Percentiles rank a stretch among this genome's conserved stretches.
phyloP scores from a whole-genome alignment of 202 grass and related monocot genomes.

The Hordeum pubiflorum region DNA sequence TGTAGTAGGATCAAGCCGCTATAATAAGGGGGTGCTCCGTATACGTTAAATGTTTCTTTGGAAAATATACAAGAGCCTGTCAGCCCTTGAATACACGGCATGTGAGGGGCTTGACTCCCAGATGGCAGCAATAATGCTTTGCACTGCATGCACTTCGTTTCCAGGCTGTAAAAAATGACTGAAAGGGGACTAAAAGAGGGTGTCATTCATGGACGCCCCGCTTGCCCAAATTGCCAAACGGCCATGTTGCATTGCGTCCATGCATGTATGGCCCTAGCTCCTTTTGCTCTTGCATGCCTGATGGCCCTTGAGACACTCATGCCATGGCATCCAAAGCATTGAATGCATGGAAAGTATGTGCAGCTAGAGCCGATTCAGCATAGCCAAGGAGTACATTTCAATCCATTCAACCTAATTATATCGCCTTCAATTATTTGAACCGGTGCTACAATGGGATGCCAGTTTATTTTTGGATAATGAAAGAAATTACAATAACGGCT shows the following conservation, averaged over 20 bases:
- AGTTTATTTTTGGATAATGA: too few species aligned
- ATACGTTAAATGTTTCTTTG: not conserved
- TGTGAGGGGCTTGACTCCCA: conserved; percentile 32
- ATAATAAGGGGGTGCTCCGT: not conserved
- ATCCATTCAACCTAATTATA: not conserved
- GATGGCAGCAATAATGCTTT: not conserved
- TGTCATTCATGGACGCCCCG: conserved; percentile 11
- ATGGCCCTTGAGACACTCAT: not conserved
- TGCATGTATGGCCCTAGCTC: not conserved
- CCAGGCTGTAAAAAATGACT: conserved; percentile 34
- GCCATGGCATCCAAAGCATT: not conserved
- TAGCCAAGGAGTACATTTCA: not conserved
- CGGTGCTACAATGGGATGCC: too few species aligned
- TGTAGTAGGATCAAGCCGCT: not conserved
- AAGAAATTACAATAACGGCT: too few species aligned
- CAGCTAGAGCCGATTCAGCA: not conserved
- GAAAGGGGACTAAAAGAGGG: conserved; percentile 8
- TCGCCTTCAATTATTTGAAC: not conserved
- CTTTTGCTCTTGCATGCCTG: not conserved
- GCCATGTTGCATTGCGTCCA: conserved; percentile 10
- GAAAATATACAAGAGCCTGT: not conserved
- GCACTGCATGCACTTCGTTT: not conserved
- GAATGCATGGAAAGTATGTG: conserved; percentile 3
- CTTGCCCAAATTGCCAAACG: conserved; percentile 18
- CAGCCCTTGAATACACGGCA: conserved; percentile 21